These are phyloP conservation scores for Hirschioporus abietinus DNA, from an alignment of 768 basidiomycete genomes.

Conservation along the genomic window DNA sequence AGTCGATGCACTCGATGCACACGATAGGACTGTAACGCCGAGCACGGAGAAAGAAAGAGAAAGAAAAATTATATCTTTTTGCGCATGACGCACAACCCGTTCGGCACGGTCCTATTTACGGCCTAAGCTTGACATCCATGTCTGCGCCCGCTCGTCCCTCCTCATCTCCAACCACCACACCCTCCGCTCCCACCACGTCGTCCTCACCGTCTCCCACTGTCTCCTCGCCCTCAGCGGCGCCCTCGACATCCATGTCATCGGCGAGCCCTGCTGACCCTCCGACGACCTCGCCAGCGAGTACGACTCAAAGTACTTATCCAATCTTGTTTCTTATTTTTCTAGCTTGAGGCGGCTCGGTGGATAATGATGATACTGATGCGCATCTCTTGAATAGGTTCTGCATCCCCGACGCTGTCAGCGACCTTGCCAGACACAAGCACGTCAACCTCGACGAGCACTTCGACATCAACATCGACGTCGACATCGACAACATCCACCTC, in stretches of 20 bases:
- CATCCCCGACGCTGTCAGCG: not conserved
- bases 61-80: not conserved
- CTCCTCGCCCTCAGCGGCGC: not conserved
- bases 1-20: not conserved
- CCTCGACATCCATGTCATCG: not conserved
- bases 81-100: not conserved
- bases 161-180: not conserved
- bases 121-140: not conserved
- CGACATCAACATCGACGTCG: not conserved
- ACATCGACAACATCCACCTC: not conserved
- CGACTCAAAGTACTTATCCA: not conserved
- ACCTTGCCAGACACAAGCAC: not conserved
- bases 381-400: not conserved
- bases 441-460: not conserved
- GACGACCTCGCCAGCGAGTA: not conserved
- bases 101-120: not conserved
- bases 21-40: not conserved
- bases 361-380: not conserved
- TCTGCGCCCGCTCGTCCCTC: not conserved
- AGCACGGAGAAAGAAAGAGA: not conserved
- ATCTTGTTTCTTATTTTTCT: not conserved
- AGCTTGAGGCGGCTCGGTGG: not conserved
- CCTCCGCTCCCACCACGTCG: constrained; percentile 1
- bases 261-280: not conserved
- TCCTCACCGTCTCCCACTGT: not conserved